Evolutionary conservation across 2,329 filamentous ascomycete genomes (phyloP), one percentile per base, ranked within the genome.

Genomic region (Colletotrichum orchidophilum): DNA sequence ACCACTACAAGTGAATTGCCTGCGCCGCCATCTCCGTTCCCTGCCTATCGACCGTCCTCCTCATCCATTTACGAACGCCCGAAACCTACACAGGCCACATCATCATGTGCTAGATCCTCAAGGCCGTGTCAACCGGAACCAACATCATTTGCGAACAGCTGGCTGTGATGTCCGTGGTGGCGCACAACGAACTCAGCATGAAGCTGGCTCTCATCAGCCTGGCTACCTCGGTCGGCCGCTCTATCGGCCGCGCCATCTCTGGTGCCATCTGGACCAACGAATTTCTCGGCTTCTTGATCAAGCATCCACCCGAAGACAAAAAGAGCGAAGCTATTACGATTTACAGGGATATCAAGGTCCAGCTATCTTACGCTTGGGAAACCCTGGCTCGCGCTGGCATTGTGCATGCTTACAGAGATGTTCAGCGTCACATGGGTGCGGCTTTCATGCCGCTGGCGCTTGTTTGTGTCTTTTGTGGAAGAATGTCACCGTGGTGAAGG

Each of bases 71-170:
- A 74, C 77, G 80, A n/a, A 73, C 75, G n/a, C 77, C 80, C 0
- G 75, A 70, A 21, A 74, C 74, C 12, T 67, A 72, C 60, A 75
- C 82, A 26, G 81, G 81, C 1, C 81, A 80, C 73, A 75, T 80
- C 24, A 75, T 82, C 66, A 81, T 83, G 80, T 81, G 80, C 73
- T 77, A 82, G 65, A 77, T 83, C 53, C 79, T 82, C 71, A 79
- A 80, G 62, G 76, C 80, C 13, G 74, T 89, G 31, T 87, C 85
- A 0, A 63, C 72, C 1, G 77, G 77, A 6, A 74, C 74, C 5
- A 74, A 77, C 24, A 74, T 74, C 70, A 88, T 91, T 62, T 85
- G 85, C 62, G 84, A 88, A 67, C 78, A 82, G 63, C 75, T 82
- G 15, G 79, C 80, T 5, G 77, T 80, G 33, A 76, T 81, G 66